Evolutionary conservation across 164 flowering plant species (phyloP).

Genomic region (Platanus orientalis): DNA sequence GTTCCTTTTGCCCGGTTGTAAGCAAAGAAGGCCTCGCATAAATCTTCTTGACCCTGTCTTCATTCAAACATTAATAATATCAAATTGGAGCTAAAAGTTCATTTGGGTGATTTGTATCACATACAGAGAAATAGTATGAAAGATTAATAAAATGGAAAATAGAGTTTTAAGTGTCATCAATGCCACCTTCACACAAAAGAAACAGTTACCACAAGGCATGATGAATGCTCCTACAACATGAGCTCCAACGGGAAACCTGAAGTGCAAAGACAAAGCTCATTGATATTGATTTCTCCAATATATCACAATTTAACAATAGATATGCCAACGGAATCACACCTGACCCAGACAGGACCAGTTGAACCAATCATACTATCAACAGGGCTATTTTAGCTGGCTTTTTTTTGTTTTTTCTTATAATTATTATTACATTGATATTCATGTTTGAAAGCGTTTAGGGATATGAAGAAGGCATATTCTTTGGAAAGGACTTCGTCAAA

Average conservation of each 20-base stretch:
- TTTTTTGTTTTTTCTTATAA: too few relatives aligned
- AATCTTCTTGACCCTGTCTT: conserved; percentile 89
- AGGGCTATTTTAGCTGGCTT: too few relatives aligned
- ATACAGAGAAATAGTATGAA: conserved; percentile 1
- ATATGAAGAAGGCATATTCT: too few relatives aligned
- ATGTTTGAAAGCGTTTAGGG: too few relatives aligned
- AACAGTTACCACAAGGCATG: conserved; percentile 98
- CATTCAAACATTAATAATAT: conserved; percentile 11
- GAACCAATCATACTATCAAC: not conserved
- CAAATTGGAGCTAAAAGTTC: not conserved
- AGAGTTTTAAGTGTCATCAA: not conserved
- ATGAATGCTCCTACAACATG: conserved; percentile 94
- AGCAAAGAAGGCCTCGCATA: conserved; percentile 90
- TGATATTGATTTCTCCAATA: not conserved
- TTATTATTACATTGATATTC: too few relatives aligned
- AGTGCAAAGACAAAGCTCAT: conserved; percentile 9
- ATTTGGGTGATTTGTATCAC: conserved; percentile 1
- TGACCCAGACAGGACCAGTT: not conserved
- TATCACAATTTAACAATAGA: not conserved
- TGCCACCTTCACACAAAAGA: conserved; percentile 75
- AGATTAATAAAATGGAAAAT: not conserved
- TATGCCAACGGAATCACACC: too few relatives aligned
- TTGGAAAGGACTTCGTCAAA: too few relatives aligned
- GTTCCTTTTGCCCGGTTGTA: conserved; percentile 94
- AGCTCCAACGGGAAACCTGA: conserved; percentile 86